A percentile compares a stretch with the other conserved stretches of the same genome.
These are phyloP conservation scores for Eucalyptus marginata DNA, from an alignment of 345 rosid species.

Conservation along the genomic window DNA sequence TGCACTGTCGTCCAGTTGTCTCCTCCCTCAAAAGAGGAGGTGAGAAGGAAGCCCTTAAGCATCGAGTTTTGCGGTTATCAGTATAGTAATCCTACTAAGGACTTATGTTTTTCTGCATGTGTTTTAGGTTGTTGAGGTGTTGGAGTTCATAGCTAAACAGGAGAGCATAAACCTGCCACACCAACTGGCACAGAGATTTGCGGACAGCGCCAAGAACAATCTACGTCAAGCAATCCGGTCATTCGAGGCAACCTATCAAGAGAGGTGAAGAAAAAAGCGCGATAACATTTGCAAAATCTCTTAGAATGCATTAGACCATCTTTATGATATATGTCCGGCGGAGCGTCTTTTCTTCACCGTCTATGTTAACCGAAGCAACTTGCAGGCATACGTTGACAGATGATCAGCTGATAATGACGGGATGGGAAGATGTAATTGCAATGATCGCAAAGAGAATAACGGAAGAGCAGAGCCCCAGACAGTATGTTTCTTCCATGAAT, in stretches of 20 bases:
- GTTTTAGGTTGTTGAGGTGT: slow-evolving; percentile 29
- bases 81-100: not conserved
- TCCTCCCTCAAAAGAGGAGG: slow-evolving; percentile 43
- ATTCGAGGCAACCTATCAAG: slow-evolving; percentile 37
- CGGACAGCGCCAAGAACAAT: slow-evolving; percentile 32
- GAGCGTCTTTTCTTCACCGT: not conserved
- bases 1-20: slow-evolving; percentile 30
- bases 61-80: not conserved
- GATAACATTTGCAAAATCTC: not conserved
- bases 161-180: slow-evolving; percentile 27
- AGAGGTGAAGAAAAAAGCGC: slow-evolving; percentile 1
- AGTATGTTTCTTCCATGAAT: slow-evolving; percentile 11
- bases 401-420: slow-evolving; percentile 23
- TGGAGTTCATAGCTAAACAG: slow-evolving; percentile 37
- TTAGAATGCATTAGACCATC: not conserved
- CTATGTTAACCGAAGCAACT: not conserved
- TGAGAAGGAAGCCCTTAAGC: not conserved
- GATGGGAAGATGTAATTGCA: slow-evolving; percentile 57
- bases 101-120: not conserved
- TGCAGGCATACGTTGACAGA: slow-evolving; percentile 20
- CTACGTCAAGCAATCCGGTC: slow-evolving; percentile 64
- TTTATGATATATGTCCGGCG: not conserved
- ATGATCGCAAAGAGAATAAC: slow-evolving; percentile 39
- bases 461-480: slow-evolving; percentile 51
- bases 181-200: slow-evolving; percentile 23